phyloP scores from a whole-genome alignment of 345 rosid genomes.

The Aurinia saxatilis region DNA sequence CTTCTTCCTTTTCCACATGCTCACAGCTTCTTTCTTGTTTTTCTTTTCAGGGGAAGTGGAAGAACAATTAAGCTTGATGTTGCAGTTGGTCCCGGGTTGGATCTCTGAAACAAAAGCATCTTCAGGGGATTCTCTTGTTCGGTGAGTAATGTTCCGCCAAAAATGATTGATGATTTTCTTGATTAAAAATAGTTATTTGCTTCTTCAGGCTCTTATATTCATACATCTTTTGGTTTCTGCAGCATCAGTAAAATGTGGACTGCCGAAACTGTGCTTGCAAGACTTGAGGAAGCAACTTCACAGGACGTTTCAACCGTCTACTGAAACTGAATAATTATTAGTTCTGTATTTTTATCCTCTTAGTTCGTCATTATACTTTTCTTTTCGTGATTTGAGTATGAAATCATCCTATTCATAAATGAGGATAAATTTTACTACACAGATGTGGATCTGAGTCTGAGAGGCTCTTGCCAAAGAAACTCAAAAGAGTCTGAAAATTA shows the following conservation, averaged over 20 bases:
- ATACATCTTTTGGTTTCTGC: constrained; percentile 26
- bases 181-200: background rate
- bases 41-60: constrained; percentile 69
- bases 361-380: background rate
- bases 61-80: constrained; percentile 59
- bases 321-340: too few relatives aligned
- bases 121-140: constrained; percentile 55
- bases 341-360: background rate
- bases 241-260: constrained; percentile 51
- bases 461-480: too few relatives aligned
- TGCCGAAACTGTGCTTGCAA: constrained; percentile 39
- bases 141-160: constrained; percentile 43
- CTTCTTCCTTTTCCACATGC: background rate
- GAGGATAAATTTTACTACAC: too few relatives aligned
- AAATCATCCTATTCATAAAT: too few relatives aligned
- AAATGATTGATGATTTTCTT: background rate
- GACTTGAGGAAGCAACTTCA: constrained; percentile 50
- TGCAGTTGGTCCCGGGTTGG: constrained; percentile 85
- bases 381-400: too few relatives aligned
- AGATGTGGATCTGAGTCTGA: too few relatives aligned
- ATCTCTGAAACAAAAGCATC: constrained; percentile 53
- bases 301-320: background rate
- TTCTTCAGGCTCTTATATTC: constrained; percentile 6
- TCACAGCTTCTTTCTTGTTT: constrained; percentile 13
- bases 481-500: too few relatives aligned